Conservation (phyloP, 2,329 filamentous ascomycete genomes). For the Penicillium sp. region DNA sequence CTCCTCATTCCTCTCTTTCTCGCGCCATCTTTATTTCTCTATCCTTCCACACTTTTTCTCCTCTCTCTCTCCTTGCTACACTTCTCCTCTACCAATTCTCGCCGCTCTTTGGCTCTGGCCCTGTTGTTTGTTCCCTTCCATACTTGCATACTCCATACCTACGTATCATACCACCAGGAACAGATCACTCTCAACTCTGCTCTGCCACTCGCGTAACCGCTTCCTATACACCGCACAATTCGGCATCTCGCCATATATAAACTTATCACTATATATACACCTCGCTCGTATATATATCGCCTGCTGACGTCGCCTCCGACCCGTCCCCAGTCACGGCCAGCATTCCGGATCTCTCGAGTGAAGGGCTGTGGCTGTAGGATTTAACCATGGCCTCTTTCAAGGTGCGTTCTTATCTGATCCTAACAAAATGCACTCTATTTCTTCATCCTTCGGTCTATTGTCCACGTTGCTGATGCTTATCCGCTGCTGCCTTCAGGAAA, state of each 20-base stretch:
- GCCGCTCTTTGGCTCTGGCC: slow-evolving; percentile 2
- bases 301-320: slow-evolving; percentile 3
- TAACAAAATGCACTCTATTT: not conserved
- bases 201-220: not conserved
- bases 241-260: not conserved
- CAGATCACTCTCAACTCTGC: not conserved
- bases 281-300: slow-evolving; percentile 2
- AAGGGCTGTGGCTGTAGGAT: slow-evolving; percentile 22
- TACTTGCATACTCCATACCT: not conserved
- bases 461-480: not conserved
- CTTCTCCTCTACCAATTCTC: slow-evolving; percentile 11
- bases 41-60: not conserved
- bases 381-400: slow-evolving; percentile 39
- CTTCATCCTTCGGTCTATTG: not conserved
- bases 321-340: slow-evolving; percentile 12
- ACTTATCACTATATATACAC: not conserved
- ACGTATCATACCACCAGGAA: not conserved
- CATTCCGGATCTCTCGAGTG: slow-evolving; percentile 3
- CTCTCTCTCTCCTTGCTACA: slow-evolving; percentile 13
- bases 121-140: not conserved
- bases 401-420: slow-evolving; percentile 20
- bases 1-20: slow-evolving; percentile 18
- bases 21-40: slow-evolving; percentile 12
- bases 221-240: not conserved
- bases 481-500: slow-evolving; percentile 25